Evolutionary conservation across 2,329 filamentous ascomycete species (phyloP).

Genomic region (Aspergillus eucalypticola): DNA sequence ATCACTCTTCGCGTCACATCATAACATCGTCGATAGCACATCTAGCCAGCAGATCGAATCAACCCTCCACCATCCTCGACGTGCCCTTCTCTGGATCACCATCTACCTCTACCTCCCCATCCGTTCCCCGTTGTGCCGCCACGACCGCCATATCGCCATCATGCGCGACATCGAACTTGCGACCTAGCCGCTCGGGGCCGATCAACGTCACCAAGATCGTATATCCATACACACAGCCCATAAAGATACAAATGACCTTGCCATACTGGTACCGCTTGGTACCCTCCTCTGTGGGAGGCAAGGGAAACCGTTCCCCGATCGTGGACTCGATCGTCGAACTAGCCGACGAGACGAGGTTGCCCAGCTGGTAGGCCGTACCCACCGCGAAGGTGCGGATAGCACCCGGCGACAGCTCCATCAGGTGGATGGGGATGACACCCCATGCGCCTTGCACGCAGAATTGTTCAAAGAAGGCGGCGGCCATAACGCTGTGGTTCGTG

Average conservation of each 20-base stretch:
- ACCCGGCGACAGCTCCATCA: constrained; percentile 65
- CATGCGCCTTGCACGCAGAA: constrained; percentile 77
- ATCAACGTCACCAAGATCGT: constrained; percentile 53
- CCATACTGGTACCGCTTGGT: constrained; percentile 69
- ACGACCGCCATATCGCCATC: constrained; percentile 50
- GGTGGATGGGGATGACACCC: constrained; percentile 71
- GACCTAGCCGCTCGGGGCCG: constrained; percentile 52
- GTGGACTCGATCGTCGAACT: constrained; percentile 75
- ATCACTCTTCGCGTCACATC: neutral
- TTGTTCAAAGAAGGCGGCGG: constrained; percentile 80
- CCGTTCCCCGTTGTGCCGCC: constrained; percentile 34
- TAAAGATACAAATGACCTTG: constrained; percentile 85
- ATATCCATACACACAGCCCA: constrained; percentile 75
- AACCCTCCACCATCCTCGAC: constrained; percentile 1
- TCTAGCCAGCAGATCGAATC: neutral
- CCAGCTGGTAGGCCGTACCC: constrained; percentile 64
- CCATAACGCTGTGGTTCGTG: constrained; percentile 64
- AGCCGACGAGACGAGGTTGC: constrained; percentile 61
- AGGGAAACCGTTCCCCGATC: constrained; percentile 72
- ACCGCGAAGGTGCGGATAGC: constrained; percentile 64
- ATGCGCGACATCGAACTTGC: constrained; percentile 50
- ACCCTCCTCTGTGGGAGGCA: constrained; percentile 57
- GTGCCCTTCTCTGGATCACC: constrained; percentile 34
- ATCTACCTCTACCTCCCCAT: constrained; percentile 19
- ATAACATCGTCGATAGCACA: neutral